A percentile compares a stretch with the other conserved stretches of the same genome.
Evolutionary conservation across 352 stramenopile genomes (phyloP).

Genomic region (Globisporangium cystogenes): DNA sequence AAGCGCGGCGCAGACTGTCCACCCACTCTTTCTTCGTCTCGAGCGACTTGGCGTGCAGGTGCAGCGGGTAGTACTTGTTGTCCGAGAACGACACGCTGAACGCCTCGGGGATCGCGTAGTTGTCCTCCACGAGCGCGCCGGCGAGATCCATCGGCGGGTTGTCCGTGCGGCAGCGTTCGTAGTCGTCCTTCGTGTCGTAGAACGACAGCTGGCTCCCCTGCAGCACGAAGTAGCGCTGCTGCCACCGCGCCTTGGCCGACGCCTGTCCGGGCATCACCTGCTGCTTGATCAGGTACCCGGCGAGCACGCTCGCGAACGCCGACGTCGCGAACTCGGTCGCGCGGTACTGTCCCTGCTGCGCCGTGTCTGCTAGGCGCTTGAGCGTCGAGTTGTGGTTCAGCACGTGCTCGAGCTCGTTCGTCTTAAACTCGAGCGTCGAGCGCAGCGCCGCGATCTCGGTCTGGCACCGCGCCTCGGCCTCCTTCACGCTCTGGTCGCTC

Average conservation of each 20-base stretch:
- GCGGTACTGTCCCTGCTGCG: constrained; percentile 80
- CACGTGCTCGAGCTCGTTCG: constrained; percentile 84
- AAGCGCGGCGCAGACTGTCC: constrained; percentile 57
- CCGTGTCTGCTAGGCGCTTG: constrained; percentile 78
- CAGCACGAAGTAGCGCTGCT: constrained; percentile 85
- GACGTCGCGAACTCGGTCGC: constrained; percentile 79
- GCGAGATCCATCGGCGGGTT: constrained; percentile 81
- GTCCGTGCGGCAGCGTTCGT: constrained; percentile 71
- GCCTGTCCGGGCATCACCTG: constrained; percentile 41
- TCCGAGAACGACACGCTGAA: constrained; percentile 80
- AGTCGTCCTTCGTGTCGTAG: constrained; percentile 86
- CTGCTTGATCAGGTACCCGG: constrained; percentile 86
- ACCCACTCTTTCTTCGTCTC: constrained; percentile 81
- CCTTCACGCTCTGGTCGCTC: constrained; percentile 65
- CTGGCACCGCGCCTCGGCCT: constrained; percentile 69
- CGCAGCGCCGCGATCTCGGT: constrained; percentile 58
- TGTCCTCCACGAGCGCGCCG: constrained; percentile 69
- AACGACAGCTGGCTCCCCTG: constrained; percentile 73
- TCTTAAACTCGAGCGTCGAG: constrained; percentile 81
- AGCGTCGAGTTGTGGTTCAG: constrained; percentile 86
- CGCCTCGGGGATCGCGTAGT: constrained; percentile 68
- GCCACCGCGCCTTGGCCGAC: constrained; percentile 59
- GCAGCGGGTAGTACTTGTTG: constrained; percentile 75
- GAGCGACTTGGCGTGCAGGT: constrained; percentile 76
- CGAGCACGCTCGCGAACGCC: constrained; percentile 60